Conservation (phyloP, 805 yeast genomes). For the Cyberlindnera amylophila region DNA sequence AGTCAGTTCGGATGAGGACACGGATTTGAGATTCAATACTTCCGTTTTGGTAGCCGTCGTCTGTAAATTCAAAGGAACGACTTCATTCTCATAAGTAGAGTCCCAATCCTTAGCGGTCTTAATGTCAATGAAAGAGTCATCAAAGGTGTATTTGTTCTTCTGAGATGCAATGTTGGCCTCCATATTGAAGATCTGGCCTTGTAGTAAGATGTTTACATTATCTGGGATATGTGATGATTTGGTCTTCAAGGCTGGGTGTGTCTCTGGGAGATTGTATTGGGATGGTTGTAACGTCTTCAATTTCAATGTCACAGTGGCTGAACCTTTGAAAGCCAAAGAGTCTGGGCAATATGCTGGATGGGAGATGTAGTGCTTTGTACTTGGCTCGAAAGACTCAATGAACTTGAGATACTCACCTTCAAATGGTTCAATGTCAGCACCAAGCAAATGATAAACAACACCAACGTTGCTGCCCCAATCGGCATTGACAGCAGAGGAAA, state of each 20-base stretch:
- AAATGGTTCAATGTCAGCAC: slow-evolving; percentile 50
- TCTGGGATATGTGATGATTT: slow-evolving; percentile 28
- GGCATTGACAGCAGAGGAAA: slow-evolving; percentile 31
- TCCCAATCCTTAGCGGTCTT: slow-evolving; percentile 26
- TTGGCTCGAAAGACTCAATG: slow-evolving; percentile 48
- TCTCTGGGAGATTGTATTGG: slow-evolving; percentile 36
- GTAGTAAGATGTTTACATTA: slow-evolving; percentile 16
- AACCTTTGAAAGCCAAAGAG: slow-evolving; percentile 51
- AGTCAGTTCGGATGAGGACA: slow-evolving; percentile 23
- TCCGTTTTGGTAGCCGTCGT: slow-evolving; percentile 8
- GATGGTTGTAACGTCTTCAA: slow-evolving; percentile 49
- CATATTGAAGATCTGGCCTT: slow-evolving; percentile 21
- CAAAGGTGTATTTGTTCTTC: slow-evolving; percentile 14
- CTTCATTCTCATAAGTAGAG: slow-evolving; percentile 23
- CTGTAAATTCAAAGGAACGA: slow-evolving; percentile 24
- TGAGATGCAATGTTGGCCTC: slow-evolving; percentile 18
- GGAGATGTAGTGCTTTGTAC: slow-evolving; percentile 63
- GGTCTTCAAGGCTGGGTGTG: slow-evolving; percentile 25
- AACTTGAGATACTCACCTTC: slow-evolving; percentile 44
- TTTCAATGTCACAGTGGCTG: slow-evolving; percentile 51
- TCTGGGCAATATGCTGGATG: slow-evolving; percentile 66
- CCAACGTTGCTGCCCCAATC: slow-evolving; percentile 36
- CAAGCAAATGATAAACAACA: slow-evolving; percentile 73
- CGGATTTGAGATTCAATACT: slow-evolving; percentile 8
- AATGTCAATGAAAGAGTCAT: slow-evolving; percentile 9